Base-by-base conservation (phyloP, 345 rosid species). In the Aquilaria yunnanensis region DNA sequence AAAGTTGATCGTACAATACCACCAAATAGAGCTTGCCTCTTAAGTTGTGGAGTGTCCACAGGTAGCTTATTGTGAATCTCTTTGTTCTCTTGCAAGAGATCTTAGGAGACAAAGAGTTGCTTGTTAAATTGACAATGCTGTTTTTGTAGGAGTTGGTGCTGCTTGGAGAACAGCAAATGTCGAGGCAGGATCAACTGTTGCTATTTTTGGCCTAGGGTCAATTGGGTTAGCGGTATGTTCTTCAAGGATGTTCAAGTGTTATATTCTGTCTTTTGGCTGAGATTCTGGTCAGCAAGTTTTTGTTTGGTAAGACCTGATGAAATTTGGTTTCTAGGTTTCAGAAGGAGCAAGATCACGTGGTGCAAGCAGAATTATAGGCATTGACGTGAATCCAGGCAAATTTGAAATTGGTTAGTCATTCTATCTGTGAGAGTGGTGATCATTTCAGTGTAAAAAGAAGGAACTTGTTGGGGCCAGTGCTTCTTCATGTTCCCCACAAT, bases 21-120 rank as follows among this genome's bases (percentile, higher is more conserved):
- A 60, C 95, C 96, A 32, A 78, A 71, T 37, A 81, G 62, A 67
- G 98, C 96, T 30, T 87, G 96, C 67, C 96, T 92, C 63, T 83
- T 92, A 13, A 79, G 96, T 51, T 92, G 98, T 14, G 96, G 98
- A 64, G 78, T 92, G 46, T 83, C 98, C 32, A 89, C 98, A 52
- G 98, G 98, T 83, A 77, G 51, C 13, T 51, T 53, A 2, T n/a
- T 55, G 7, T 50, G 33, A 14, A 45, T 60, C 23, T 47, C 23
- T 48, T 43, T 16, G 5, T 58, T 58, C 50, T 12, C 43, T 14
- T 30, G 37, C 55, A 30, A 14, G 5, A 59, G 31, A 29, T 32
- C 45, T 37, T n/a, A 37, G 1, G 16, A 56, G 10, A 34, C 2
- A 11, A 14, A 14, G 11, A 14, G 16, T 14, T 56, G 0, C 59